Evolutionary conservation across 371 early-diverging fungal species (phyloP).

Genomic region (Phascolomyces articulosus): DNA sequence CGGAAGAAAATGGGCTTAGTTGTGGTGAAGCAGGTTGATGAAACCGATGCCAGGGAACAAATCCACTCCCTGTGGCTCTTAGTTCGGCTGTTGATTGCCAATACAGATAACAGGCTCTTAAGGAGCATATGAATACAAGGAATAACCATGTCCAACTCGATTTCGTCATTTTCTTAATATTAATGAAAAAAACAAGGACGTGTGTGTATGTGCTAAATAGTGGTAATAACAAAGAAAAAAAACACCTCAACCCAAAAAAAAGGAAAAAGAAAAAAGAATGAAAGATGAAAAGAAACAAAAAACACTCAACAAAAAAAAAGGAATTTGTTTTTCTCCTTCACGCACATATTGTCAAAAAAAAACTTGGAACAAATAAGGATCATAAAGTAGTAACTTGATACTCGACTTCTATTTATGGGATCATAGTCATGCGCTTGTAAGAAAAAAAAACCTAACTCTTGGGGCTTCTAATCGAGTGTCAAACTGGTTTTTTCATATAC

Average conservation of each 20-base stretch:
- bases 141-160: conserved; percentile 10
- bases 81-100: conserved; percentile 9
- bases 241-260: no score
- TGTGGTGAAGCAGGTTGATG: conserved; percentile 13
- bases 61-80: background rate
- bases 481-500: background rate
- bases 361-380: conserved; percentile 8
- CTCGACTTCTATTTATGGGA: background rate
- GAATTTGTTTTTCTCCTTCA: background rate
- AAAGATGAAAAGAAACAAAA: background rate
- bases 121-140: conserved; percentile 9
- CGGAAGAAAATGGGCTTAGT: background rate
- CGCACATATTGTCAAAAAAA: conserved; percentile 5
- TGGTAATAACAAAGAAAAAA: no score
- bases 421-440: background rate
- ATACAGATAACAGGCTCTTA: conserved; percentile 19
- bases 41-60: conserved; percentile 18
- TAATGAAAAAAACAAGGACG: no score
- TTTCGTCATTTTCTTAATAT: conserved; percentile 9
- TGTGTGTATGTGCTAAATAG: no score
- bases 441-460: background rate
- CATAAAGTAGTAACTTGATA: background rate
- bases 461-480: background rate
- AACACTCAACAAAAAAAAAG: background rate
- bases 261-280: background rate